A percentile compares a stretch with the other conserved stretches of the same genome.
Conservation (phyloP, 352 stramenopile genomes). For the Pythium diclinum region DNA sequence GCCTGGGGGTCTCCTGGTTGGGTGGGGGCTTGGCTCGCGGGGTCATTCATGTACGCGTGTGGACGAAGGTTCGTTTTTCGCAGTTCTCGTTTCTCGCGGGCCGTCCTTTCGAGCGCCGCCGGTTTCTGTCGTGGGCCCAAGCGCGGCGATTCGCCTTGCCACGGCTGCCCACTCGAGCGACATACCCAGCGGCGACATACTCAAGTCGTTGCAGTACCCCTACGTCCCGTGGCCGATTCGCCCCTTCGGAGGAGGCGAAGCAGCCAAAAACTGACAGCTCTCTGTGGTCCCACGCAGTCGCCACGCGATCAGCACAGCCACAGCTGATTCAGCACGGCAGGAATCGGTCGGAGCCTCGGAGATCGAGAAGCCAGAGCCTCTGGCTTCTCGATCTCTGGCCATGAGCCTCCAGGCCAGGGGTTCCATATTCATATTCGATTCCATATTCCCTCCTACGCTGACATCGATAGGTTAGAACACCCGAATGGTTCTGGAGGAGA, state of each 20-base stretch:
- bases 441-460: not conserved
- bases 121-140: slow-evolving; percentile 1
- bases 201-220: not conserved
- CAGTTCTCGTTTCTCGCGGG: not conserved
- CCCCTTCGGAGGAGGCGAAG: slow-evolving; percentile 5
- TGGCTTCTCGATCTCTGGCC: too few relatives aligned
- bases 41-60: not conserved
- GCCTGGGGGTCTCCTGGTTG: too few relatives aligned
- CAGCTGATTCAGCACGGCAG: not conserved
- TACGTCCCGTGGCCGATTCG: slow-evolving; percentile 14
- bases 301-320: not conserved
- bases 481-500: not conserved
- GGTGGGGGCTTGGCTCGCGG: not conserved
- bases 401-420: not conserved
- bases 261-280: not conserved
- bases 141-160: not conserved
- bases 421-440: not conserved
- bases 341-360: not conserved
- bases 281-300: not conserved
- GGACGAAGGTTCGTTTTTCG: not conserved
- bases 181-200: not conserved
- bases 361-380: not conserved
- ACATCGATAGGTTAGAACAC: not conserved
- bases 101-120: not conserved
- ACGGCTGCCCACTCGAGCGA: not conserved